These are phyloP conservation scores for Exophiala xenobiotica DNA, from an alignment of 2,329 filamentous ascomycete species.

Conservation along the genomic window DNA sequence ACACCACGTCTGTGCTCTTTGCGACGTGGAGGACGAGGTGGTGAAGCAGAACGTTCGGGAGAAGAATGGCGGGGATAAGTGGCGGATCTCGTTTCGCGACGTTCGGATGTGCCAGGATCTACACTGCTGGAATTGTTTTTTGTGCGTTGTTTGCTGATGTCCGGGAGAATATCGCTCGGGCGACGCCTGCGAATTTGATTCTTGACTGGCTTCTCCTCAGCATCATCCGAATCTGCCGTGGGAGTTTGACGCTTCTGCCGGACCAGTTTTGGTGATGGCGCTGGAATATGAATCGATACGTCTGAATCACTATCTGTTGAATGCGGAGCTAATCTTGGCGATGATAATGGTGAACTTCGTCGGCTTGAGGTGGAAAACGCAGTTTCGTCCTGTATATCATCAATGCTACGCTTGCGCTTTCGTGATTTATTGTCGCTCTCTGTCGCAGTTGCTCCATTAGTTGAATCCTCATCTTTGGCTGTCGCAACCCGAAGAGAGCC, in stretches of 20 bases:
- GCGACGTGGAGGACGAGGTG: constrained; percentile 27
- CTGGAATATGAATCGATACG: constrained; percentile 21
- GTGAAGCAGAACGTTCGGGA: constrained; percentile 33
- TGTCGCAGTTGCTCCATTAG: constrained; percentile 17
- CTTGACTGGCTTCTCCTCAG: constrained; percentile 13
- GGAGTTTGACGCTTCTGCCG: constrained; percentile 5
- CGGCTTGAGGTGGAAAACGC: constrained; percentile 26
- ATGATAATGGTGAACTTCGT: constrained; percentile 31
- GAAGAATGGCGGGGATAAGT: constrained; percentile 33
- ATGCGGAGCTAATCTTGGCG: constrained; percentile 23
- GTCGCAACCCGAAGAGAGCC: constrained; percentile 9
- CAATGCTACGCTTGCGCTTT: constrained; percentile 30
- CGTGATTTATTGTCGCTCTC: constrained; percentile 24
- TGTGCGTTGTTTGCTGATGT: constrained; percentile 25
- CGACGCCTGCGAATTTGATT: constrained; percentile 25
- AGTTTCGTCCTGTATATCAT: constrained; percentile 15
- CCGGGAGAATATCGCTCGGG: constrained; percentile 26
- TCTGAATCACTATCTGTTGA: constrained; percentile 29
- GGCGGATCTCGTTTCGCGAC: constrained; percentile 34
- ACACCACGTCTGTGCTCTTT: constrained; percentile 30
- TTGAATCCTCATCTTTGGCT: constrained; percentile 12
- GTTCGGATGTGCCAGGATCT: constrained; percentile 26
- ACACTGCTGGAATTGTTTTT: constrained; percentile 21
- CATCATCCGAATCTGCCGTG: constrained; percentile 17
- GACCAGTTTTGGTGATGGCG: constrained; percentile 2